Evolutionary conservation across 1,284 basidiomycete species (phyloP).

Genomic region (Tilletia caries): DNA sequence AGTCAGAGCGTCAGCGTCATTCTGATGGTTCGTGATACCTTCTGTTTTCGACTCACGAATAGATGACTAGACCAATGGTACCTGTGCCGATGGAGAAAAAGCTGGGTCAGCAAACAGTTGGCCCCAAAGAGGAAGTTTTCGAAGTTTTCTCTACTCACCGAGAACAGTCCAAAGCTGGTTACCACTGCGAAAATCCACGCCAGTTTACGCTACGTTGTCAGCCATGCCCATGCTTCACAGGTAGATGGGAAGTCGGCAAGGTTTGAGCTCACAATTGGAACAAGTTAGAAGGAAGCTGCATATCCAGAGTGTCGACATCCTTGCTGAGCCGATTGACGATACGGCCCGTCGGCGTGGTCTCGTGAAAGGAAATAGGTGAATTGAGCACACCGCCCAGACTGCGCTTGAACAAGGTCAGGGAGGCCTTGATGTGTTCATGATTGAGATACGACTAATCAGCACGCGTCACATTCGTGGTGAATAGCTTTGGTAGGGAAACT

Average conservation of each 20-base stretch:
- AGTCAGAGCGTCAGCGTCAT: neutral
- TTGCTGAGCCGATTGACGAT: conserved; percentile 35
- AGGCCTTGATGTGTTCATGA: neutral
- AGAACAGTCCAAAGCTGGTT: conserved; percentile 5
- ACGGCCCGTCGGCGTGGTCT: conserved; percentile 34
- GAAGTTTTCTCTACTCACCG: too few species aligned
- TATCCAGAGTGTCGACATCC: conserved; percentile 51
- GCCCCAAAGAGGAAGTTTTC: too few species aligned
- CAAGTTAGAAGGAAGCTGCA: conserved; percentile 8
- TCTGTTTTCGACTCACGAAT: conserved; percentile 61
- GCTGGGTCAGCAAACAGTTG: conserved; percentile 61
- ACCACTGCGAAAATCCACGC: neutral
- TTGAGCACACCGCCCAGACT: conserved; percentile 25
- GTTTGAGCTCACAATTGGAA: neutral
- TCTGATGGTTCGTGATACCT: conserved; percentile 57
- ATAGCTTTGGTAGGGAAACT: conserved; percentile 16
- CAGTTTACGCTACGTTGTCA: too few species aligned
- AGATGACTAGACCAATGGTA: conserved; percentile 67
- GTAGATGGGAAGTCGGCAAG: neutral
- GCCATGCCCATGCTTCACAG: neutral
- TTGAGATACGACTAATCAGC: neutral
- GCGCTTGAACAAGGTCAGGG: conserved; percentile 23
- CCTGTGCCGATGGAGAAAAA: conserved; percentile 61
- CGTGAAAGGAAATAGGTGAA: conserved; percentile 35
- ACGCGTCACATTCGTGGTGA: neutral